Conservation (phyloP, 352 stramenopile species). For the Globisporangium paddicum region DNA sequence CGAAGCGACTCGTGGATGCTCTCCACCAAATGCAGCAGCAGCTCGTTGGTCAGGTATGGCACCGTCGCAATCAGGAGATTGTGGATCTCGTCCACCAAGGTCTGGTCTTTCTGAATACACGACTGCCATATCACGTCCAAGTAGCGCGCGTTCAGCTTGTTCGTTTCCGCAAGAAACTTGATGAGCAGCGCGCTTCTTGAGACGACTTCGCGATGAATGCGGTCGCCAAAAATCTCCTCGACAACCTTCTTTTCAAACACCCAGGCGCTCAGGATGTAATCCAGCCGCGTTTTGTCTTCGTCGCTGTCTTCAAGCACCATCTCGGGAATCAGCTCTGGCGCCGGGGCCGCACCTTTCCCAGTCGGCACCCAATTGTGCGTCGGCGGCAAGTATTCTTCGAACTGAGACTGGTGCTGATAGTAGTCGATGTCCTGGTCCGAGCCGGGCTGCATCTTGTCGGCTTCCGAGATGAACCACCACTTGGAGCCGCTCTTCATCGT, state of each 20-base stretch:
- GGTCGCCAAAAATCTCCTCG: constrained; percentile 85
- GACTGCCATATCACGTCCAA: constrained; percentile 80
- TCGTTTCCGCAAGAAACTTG: constrained; percentile 82
- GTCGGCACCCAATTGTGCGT: constrained; percentile 87
- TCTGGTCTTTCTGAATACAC: constrained; percentile 82
- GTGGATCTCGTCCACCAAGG: constrained; percentile 81
- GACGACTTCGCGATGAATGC: constrained; percentile 87
- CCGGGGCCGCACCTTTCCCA: constrained; percentile 60
- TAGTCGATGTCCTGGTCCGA: constrained; percentile 99
- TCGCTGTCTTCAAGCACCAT: constrained; percentile 49
- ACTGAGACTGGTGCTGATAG: constrained; percentile 96
- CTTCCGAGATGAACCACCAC: constrained; percentile 99
- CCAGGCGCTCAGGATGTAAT: constrained; percentile 73
- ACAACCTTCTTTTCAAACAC: constrained; percentile 71
- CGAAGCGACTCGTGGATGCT: constrained; percentile 55
- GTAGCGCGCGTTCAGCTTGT: constrained; percentile 56
- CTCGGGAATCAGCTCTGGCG: constrained; percentile 68
- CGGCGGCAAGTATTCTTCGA: constrained; percentile 92
- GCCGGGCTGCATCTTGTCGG: constrained; percentile 94
- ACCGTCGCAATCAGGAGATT: constrained; percentile 69
- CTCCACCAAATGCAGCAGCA: constrained; percentile 69
- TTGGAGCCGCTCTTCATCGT: constrained; percentile 98
- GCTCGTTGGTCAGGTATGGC: constrained; percentile 64
- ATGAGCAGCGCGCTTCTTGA: constrained; percentile 74
- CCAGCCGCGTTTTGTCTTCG: constrained; percentile 48